phyloP scores from a whole-genome alignment of 164 flowering plant species.

The Cinnamomum micranthum region DNA sequence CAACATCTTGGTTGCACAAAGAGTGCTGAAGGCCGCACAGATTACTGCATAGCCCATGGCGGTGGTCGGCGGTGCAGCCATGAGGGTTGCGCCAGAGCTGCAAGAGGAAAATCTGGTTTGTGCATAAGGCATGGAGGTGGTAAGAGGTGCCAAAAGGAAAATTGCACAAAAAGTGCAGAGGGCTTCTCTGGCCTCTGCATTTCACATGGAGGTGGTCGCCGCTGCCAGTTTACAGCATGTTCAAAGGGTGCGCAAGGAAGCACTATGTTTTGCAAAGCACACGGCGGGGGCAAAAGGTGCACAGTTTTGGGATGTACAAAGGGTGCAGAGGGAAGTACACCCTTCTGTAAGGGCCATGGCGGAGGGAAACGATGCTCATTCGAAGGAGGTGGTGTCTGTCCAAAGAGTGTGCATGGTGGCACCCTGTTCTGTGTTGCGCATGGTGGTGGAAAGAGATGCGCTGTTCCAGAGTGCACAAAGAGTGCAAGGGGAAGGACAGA shows the following conservation, averaged over 20 bases:
- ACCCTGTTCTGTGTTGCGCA: slow-evolving; percentile 81
- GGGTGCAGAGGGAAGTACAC: slow-evolving; percentile 96
- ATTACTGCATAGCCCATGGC: slow-evolving; percentile 90
- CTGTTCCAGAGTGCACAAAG: slow-evolving; percentile 75
- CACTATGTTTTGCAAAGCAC: slow-evolving; percentile 80
- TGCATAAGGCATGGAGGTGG: slow-evolving; percentile 99
- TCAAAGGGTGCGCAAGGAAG: slow-evolving; percentile 95
- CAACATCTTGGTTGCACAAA: slow-evolving; percentile 85
- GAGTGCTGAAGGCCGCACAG: slow-evolving; percentile 97
- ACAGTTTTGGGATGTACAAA: slow-evolving; percentile 72
- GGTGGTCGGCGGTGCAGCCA: slow-evolving; percentile 89
- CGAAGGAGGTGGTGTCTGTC: slow-evolving; percentile 79
- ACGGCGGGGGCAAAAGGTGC: slow-evolving; percentile 83
- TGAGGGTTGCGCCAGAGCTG: slow-evolving; percentile 79
- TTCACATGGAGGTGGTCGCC: slow-evolving; percentile 93
- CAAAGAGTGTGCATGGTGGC: slow-evolving; percentile 85
- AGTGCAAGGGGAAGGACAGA: slow-evolving; percentile 92
- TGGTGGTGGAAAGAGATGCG: slow-evolving; percentile 97
- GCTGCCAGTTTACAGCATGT: slow-evolving; percentile 69
- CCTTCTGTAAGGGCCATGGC: slow-evolving; percentile 91
- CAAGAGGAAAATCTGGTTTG: slow-evolving; percentile 85
- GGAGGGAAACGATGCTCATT: slow-evolving; percentile 90
- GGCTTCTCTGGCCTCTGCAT: slow-evolving; percentile 95
- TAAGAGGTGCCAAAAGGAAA: slow-evolving; percentile 79
- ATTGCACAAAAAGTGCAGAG: slow-evolving; percentile 90